Evolutionary conservation across 768 basidiomycete genomes (phyloP).

Genomic region (Suillus discolor): DNA sequence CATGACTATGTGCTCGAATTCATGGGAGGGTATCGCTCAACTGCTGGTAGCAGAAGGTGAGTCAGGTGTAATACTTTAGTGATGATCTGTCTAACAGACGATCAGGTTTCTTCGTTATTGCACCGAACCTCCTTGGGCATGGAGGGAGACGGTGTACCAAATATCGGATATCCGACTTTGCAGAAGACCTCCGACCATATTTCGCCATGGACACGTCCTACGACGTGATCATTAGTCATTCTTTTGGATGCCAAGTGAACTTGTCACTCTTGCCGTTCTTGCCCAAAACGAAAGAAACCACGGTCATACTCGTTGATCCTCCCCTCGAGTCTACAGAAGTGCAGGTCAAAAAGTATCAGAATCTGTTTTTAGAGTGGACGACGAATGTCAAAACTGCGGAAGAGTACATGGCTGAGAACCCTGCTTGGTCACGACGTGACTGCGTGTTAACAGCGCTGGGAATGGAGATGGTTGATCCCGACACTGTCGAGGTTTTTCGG

Average conservation of each 20-base stretch:
- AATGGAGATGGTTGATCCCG: constrained; percentile 10
- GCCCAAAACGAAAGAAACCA: constrained; percentile 11
- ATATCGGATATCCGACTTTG: neutral
- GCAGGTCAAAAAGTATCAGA: neutral
- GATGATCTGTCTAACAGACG: neutral
- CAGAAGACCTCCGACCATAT: constrained; percentile 14
- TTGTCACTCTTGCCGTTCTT: constrained; percentile 20
- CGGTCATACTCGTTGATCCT: constrained; percentile 18
- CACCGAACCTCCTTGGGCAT: constrained; percentile 29
- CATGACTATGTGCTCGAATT: constrained; percentile 18
- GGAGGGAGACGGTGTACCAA: constrained; percentile 8
- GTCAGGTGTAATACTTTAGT: constrained; percentile 2
- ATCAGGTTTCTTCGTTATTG: constrained; percentile 26
- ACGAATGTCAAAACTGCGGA: constrained; percentile 2
- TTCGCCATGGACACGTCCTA: constrained; percentile 12
- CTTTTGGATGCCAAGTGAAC: constrained; percentile 17
- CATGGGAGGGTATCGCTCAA: constrained; percentile 18
- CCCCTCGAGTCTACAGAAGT: constrained; percentile 1
- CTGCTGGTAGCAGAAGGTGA: constrained; percentile 18
- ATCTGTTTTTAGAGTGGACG: neutral
- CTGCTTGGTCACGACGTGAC: constrained; percentile 21
- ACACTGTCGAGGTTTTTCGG: neutral
- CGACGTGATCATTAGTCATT: constrained; percentile 24
- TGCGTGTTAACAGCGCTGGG: constrained; percentile 13
- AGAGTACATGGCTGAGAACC: constrained; percentile 13